Percentiles rank a stretch among this genome's conserved stretches.
Evolutionary conservation across 2,329 filamentous ascomycete genomes (phyloP).

Genomic region (Cladobotryum protrusum): DNA sequence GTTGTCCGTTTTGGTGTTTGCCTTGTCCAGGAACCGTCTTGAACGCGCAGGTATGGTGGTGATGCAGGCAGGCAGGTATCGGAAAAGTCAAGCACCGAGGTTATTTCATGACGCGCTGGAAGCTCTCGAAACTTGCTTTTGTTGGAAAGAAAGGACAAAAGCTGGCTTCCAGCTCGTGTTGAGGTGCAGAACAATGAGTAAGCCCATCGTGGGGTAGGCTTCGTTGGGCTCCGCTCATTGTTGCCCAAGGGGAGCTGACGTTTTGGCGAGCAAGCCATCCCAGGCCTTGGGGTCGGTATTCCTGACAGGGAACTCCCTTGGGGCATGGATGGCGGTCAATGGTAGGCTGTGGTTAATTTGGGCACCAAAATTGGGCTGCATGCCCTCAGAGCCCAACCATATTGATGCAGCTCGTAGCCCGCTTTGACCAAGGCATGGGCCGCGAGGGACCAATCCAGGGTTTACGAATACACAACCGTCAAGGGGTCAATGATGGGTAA

Average conservation of each 20-base stretch:
- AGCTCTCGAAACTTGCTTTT: conserved; percentile 10
- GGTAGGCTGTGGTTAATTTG: conserved; percentile 7
- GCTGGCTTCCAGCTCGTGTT: conserved; percentile 2
- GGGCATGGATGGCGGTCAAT: conserved; percentile 1
- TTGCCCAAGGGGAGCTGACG: conserved; percentile 13
- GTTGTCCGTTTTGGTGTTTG: conserved; percentile 2
- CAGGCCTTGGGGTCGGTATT: not conserved
- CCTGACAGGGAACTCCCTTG: conserved; percentile 2
- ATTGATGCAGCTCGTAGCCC: conserved; percentile 7
- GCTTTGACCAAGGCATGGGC: conserved; percentile 9
- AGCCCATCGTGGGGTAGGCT: conserved; percentile 10
- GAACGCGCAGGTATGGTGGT: conserved; percentile 5
- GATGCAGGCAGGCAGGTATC: conserved; percentile 7
- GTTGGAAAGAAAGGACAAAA: conserved; percentile 3
- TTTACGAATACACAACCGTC: no score
- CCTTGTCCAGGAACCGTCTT: not conserved
- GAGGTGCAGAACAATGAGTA: conserved; percentile 7
- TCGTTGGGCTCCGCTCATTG: conserved; percentile 13
- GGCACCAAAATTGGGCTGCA: conserved; percentile 13
- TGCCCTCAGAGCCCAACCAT: conserved; percentile 8
- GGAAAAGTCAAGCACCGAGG: conserved; percentile 10
- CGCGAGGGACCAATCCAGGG: not conserved
- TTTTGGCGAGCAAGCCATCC: conserved; percentile 2
- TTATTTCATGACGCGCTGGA: conserved; percentile 10
- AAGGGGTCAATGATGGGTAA: no score